Evolutionary conservation across 2,329 filamentous ascomycete genomes (phyloP).

Genomic region (Cercospora brassicicola): DNA sequence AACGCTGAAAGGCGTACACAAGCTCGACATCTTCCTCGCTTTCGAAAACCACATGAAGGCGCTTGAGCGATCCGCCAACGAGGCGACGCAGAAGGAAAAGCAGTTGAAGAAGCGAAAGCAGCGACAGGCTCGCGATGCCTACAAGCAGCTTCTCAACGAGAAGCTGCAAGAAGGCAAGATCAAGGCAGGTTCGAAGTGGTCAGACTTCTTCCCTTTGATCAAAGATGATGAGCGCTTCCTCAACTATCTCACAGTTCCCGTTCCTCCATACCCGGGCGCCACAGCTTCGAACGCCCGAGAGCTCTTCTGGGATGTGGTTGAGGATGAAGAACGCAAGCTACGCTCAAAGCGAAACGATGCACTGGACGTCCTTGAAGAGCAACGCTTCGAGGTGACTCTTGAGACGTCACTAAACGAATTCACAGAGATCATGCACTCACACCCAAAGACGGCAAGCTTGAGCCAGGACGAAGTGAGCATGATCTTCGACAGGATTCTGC

Average conservation of each 20-base stretch:
- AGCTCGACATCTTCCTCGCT: slow-evolving; percentile 84
- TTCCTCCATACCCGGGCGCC: slow-evolving; percentile 10
- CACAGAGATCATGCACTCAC: slow-evolving; percentile 74
- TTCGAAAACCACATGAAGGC: slow-evolving; percentile 96
- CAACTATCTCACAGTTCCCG: slow-evolving; percentile 74
- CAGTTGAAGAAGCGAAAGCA: slow-evolving; percentile 76
- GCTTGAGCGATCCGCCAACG: slow-evolving; percentile 87
- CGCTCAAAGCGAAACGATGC: slow-evolving; percentile 36
- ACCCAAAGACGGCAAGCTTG: slow-evolving; percentile 85
- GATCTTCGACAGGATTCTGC: slow-evolving; percentile 84
- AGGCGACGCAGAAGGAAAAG: slow-evolving; percentile 84
- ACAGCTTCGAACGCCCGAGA: slow-evolving; percentile 65
- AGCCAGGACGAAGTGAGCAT: slow-evolving; percentile 74
- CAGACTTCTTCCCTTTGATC: slow-evolving; percentile 71
- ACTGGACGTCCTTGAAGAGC: slow-evolving; percentile 58
- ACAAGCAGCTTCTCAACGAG: slow-evolving; percentile 71
- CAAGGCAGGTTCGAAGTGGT: slow-evolving; percentile 89
- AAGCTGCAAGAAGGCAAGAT: slow-evolving; percentile 75
- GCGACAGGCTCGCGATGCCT: slow-evolving; percentile 81
- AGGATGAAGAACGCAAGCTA: slow-evolving; percentile 76
- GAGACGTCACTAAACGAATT: slow-evolving; percentile 90
- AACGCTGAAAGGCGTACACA: slow-evolving; percentile 81
- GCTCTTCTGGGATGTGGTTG: slow-evolving; percentile 92
- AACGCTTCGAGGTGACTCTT: slow-evolving; percentile 83
- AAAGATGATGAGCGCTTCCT: slow-evolving; percentile 79